Evolutionary conservation across 179 eudicot genomes (phyloP), one percentile per base, ranked within the genome.

Genomic region (Silene vulgaris): DNA sequence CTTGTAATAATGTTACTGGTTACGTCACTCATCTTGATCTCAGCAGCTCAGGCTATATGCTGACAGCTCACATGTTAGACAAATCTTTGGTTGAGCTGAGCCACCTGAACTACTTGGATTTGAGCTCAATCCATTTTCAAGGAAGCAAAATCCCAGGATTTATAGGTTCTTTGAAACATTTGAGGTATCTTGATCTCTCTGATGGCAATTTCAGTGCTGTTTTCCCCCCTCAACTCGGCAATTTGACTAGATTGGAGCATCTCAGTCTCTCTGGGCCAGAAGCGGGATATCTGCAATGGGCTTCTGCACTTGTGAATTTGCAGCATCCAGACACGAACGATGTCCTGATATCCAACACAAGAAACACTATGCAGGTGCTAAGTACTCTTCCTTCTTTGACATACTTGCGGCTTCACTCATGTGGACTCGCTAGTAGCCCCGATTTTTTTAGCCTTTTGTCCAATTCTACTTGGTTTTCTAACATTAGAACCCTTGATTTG

Each of bases 181-280:
- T 82, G 16, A 35, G 62, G 17, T 74, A 69, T 52, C 82, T 80
- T 21, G 57, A 70, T 65, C 78, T 85, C 64, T 82, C 77, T 17
- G 4, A 4, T 8, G 59, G 83, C 52, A 19, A 9, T 3, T 75
- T 82, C 63, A 20, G 48, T 1, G 77, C 77, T 14, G 28, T 71
- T 23, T n/a, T 81, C 7, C 85, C 85, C 16, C 69, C 71, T 0
- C 74, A 75, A 0, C 80, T 85, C 3, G 85, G 85, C 17, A 82
- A 80, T 19, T 78, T 85, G 0, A 77, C 87, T 0, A 56, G 0
- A 26, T 64, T 82, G 30, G 64, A 43, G 9, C 8, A 19, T 50
- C 82, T 81, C 48, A 71, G 77, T 71, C 79, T 84, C 17, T 64
- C 68, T 1, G 40, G 40, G 68, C 40, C 68, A 26, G 68, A 13